phyloP scores from a whole-genome alignment of 2,329 filamentous ascomycete genomes.

The Escovopsis sp. region DNA sequence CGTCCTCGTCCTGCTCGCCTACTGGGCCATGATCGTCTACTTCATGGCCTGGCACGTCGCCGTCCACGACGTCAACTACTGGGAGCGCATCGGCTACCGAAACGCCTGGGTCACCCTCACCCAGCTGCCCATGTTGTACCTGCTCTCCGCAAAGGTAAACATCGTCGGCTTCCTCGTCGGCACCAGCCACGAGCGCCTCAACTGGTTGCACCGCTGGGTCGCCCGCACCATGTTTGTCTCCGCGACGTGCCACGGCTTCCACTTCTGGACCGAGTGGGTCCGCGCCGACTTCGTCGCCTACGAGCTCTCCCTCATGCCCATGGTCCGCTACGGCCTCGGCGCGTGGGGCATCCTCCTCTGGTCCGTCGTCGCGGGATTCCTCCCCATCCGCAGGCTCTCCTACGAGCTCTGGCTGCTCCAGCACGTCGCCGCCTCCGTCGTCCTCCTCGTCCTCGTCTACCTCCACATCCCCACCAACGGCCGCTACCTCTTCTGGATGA shows the following conservation, averaged over 20 bases:
- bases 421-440: slow-evolving; percentile 45
- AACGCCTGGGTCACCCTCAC: slow-evolving; percentile 52
- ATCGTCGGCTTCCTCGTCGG: slow-evolving; percentile 47
- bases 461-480: slow-evolving; percentile 46
- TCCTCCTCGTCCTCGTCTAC: slow-evolving; percentile 50
- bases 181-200: slow-evolving; percentile 52
- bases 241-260: slow-evolving; percentile 53
- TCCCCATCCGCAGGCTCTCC: slow-evolving; percentile 47
- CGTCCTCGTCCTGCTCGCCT: slow-evolving; percentile 35
- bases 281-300: slow-evolving; percentile 41
- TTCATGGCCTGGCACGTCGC: slow-evolving; percentile 39
- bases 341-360: slow-evolving; percentile 53
- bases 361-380: slow-evolving; percentile 48
- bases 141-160: slow-evolving; percentile 45
- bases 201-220: slow-evolving; percentile 62
- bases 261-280: slow-evolving; percentile 53
- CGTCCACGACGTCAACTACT: slow-evolving; percentile 39
- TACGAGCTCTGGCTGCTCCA: slow-evolving; percentile 60
- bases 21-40: slow-evolving; percentile 45
- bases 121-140: slow-evolving; percentile 49
- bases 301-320: slow-evolving; percentile 46
- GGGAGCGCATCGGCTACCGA: slow-evolving; percentile 51
- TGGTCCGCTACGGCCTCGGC: slow-evolving; percentile 52
- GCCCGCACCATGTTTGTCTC: slow-evolving; percentile 55
- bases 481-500: slow-evolving; percentile 50